A percentile compares a stretch with the other conserved stretches of the same genome.
These are phyloP conservation scores for Zhuliangozyma blackwelliae DNA, from an alignment of 1,139 yeast genomes.

Conservation along the genomic window DNA sequence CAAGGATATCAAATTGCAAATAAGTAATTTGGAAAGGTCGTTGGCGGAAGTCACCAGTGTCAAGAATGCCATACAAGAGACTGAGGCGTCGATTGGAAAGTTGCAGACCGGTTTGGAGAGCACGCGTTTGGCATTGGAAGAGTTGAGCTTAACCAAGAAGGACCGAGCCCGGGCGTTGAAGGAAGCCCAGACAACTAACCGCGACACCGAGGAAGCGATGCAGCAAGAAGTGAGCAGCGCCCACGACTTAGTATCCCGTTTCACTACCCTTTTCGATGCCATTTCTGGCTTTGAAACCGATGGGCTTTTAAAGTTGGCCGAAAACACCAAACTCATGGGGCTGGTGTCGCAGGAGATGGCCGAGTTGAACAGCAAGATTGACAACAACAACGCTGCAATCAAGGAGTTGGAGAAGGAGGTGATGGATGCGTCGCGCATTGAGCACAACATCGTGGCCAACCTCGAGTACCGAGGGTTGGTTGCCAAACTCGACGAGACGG, in stretches of 20 bases:
- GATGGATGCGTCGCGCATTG: constrained; percentile 31
- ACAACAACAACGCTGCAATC: constrained; percentile 18
- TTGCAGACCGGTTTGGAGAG: constrained; percentile 13
- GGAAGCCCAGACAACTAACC: constrained; percentile 17
- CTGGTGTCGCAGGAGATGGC: constrained; percentile 7
- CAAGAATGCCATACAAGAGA: constrained; percentile 15
- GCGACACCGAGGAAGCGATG: constrained; percentile 14
- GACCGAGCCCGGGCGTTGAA: constrained; percentile 21
- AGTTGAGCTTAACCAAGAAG: constrained; percentile 10
- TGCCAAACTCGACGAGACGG: constrained; percentile 25
- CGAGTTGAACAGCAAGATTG: constrained; percentile 15
- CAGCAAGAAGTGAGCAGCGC: constrained; percentile 4
- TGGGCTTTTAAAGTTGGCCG: constrained; percentile 15
- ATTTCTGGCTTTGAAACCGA: constrained; percentile 18
- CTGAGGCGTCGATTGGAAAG: constrained; percentile 12
- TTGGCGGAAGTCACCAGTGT: constrained; percentile 34
- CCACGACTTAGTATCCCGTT: constrained; percentile 3
- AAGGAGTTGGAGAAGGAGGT: constrained; percentile 26
- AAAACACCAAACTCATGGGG: constrained; percentile 14
- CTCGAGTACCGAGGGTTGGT: constrained; percentile 33
- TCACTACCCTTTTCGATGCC: constrained; percentile 8
- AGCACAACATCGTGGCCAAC: constrained; percentile 37
- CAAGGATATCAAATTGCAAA: constrained; percentile 52
- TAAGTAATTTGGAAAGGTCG: constrained; percentile 53
- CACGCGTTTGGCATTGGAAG: constrained; percentile 12